Base-by-base conservation (phyloP, 352 stramenopile genomes). In the Phytophthora rubi region DNA sequence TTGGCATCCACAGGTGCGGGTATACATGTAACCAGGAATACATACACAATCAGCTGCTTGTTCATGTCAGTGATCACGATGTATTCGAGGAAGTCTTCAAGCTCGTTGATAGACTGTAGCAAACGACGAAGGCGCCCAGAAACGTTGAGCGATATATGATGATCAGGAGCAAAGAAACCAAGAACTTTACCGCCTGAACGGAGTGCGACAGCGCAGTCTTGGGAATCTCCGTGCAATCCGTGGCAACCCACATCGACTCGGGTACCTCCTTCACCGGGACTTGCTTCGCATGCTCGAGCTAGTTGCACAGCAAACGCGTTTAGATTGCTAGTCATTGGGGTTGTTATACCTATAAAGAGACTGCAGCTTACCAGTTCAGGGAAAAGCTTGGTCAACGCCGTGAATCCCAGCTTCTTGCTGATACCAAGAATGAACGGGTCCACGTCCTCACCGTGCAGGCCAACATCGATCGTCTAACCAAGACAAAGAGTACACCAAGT, bases 11-110 rank as follows among this genome's bases (percentile, higher is more conserved):
- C 13, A 39, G 33, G 33, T 12, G 8, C 35, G 10, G 7, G 4
- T 16, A 16, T 42, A 26, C 23, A 26, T 26, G 23, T 26, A 42
- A 42, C 10, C 10, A 42, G 9, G 7, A 64, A 53, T 49, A 78
- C 84, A 53, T 69, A 94, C 86, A 85, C 54, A 59, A 92, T 83
- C 15, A 76, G 56, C 21, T 82, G 65, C 28, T 85, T 81, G 73
- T 88, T 94, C 67, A 94, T 78, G 65, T 94, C 86, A 8, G 83
- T 94, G 68, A 94, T 88, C 30, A 94, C 80, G 37, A 92, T 77
- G 73, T 84, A 91, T 51, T 91, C 85, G 7, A 93, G 65, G 55
- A 90, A 87, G 26, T 88, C 75, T 61, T 92, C 85, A 15, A 94
- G 55, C 1, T 89, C 82, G 47, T 77, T 82, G 23, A 94, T 63